Base-by-base conservation (phyloP, 1,284 basidiomycete species). In the Ganoderma resinaceum region DNA sequence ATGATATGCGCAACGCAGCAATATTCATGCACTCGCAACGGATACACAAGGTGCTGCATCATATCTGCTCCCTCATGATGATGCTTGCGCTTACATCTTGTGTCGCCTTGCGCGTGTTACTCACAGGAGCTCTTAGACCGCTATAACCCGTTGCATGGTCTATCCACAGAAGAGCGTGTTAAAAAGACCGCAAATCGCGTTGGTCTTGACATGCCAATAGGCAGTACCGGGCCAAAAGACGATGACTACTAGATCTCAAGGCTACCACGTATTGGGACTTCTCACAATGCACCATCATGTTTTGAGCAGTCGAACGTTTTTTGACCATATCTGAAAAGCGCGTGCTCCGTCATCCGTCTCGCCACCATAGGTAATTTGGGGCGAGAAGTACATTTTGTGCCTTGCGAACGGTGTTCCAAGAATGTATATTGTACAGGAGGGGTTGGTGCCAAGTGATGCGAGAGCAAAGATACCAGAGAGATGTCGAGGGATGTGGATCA, bases 131-230 rank as follows among this genome's bases (percentile, higher is more conserved):
- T 96, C 52, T 80, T 96, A 67, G 91, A 93, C 69, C 85, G 94
- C 66, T 98, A 98, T 82, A 97, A 96, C 78, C 95, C 96, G 0
- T 82, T 93, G 14, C 81, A 91, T 61, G 93, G 93, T 75, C 86
- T 96, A 75, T 91, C 94, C 0, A 83, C 86, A 29, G 89, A 95
- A 75, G 95, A 97, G 76, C 85, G 92, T 68, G 86, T 97, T 67
- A 84, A 91, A 70, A 94, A 94, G 1, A 96, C 96, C 0, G 95
- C 95, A 5, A 86, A 91, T 62, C 84, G 95, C 66, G 96, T 98
- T 52, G 96, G 96, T 4, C 82, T 98, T 61, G 84, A 93, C 73
- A 90, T 93, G 88, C 91, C 91, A 20, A 58, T 78, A 38, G 68
- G 33, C 16, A 5, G 53, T 35, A 35, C 29, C 8, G 55, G 66